Evolutionary conservation across 768 basidiomycete species (phyloP).

Genomic region (Butyriboletus loyo): DNA sequence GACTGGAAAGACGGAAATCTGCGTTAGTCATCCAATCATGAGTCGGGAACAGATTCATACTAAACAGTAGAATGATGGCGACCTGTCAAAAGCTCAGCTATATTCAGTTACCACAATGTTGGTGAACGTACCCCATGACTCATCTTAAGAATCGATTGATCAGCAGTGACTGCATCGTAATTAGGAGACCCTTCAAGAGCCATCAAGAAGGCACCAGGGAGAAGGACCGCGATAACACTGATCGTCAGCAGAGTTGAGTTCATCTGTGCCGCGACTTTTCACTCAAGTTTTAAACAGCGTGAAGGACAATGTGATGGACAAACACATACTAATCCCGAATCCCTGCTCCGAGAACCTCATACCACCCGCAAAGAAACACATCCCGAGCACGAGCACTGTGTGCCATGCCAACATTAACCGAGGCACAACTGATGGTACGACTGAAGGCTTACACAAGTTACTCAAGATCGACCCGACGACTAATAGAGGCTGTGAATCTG

Average conservation of each 20-base stretch:
- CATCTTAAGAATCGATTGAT: constrained; percentile 62
- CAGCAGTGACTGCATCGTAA: constrained; percentile 17
- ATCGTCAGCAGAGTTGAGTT: constrained; percentile 73
- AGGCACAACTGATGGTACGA: not conserved
- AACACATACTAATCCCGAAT: constrained; percentile 61
- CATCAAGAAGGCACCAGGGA: constrained; percentile 77
- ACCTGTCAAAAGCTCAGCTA: constrained; percentile 43
- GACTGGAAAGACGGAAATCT: constrained; percentile 40
- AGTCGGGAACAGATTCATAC: constrained; percentile 38
- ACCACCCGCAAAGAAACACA: constrained; percentile 85
- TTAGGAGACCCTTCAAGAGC: constrained; percentile 35
- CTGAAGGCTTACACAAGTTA: constrained; percentile 52
- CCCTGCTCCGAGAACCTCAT: constrained; percentile 74
- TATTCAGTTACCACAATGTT: not conserved
- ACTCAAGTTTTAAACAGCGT: not conserved
- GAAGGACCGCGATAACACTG: constrained; percentile 73
- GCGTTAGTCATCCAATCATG: not conserved
- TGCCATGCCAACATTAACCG: not conserved
- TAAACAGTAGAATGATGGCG: constrained; percentile 72
- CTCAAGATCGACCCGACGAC: constrained; percentile 83
- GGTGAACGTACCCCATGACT: constrained; percentile 63
- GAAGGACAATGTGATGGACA: not conserved
- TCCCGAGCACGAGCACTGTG: constrained; percentile 77
- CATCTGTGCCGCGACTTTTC: constrained; percentile 65
- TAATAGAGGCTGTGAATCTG: constrained; percentile 25